Conservation (phyloP, 108 stramenopile genomes). For the Nitzschia sp. region DNA sequence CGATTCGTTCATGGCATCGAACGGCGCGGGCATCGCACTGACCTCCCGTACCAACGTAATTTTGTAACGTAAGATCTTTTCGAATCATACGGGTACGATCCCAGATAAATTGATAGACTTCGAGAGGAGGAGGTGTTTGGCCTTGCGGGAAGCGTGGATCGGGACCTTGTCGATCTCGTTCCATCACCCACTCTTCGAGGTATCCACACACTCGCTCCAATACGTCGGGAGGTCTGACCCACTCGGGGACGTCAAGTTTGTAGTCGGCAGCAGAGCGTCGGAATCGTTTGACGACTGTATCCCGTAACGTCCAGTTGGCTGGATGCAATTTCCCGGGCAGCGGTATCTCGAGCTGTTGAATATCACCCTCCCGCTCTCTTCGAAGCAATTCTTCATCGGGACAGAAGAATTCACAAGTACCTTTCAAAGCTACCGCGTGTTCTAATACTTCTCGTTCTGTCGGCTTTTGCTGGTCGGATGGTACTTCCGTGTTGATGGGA, state of each 20-base stretch:
- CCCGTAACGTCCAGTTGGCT: constrained; percentile 68
- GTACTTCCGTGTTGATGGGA: neutral
- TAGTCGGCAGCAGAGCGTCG: constrained; percentile 89
- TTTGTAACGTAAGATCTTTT: constrained; percentile 89
- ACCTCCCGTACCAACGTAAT: constrained; percentile 88
- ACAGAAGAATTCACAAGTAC: constrained; percentile 77
- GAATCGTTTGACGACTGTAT: constrained; percentile 86
- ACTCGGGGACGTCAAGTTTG: constrained; percentile 84
- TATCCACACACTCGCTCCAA: constrained; percentile 75
- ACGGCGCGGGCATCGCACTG: constrained; percentile 80
- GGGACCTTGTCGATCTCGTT: constrained; percentile 87
- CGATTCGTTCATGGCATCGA: constrained; percentile 88
- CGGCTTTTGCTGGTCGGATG: neutral
- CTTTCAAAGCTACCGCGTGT: constrained; percentile 67
- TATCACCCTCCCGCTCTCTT: constrained; percentile 77
- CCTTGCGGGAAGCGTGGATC: constrained; percentile 69
- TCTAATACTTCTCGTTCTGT: constrained; percentile 38
- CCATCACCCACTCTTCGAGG: constrained; percentile 93
- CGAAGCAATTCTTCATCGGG: constrained; percentile 82
- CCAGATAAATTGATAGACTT: constrained; percentile 92
- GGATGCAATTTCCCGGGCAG: constrained; percentile 77
- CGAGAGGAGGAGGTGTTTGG: constrained; percentile 64
- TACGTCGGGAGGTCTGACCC: constrained; percentile 82
- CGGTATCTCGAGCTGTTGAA: constrained; percentile 80
- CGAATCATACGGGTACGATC: constrained; percentile 86